phyloP scores from a whole-genome alignment of 2,329 filamentous ascomycete genomes.

The Penicillium sp. region DNA sequence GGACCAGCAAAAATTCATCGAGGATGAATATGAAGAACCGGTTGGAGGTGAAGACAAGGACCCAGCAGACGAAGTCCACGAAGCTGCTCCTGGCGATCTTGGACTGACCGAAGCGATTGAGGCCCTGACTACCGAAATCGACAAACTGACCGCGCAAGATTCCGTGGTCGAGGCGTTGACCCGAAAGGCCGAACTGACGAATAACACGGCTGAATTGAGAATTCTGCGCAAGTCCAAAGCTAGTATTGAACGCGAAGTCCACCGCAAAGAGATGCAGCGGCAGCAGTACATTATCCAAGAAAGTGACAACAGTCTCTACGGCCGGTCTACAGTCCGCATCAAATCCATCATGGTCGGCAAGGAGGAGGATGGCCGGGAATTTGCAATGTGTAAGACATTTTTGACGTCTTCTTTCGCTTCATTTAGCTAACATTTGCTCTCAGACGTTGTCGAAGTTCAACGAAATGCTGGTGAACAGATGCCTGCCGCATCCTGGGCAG shows the following conservation, averaged over 20 bases:
- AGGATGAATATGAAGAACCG: slow-evolving; percentile 79
- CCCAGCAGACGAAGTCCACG: slow-evolving; percentile 79
- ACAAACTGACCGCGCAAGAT: slow-evolving; percentile 82
- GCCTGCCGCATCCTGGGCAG: slow-evolving; percentile 90
- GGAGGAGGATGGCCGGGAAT: slow-evolving; percentile 91
- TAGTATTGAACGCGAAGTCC: slow-evolving; percentile 87
- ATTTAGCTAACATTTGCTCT: slow-evolving; percentile 15
- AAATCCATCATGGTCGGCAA: slow-evolving; percentile 89
- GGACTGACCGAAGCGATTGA: slow-evolving; percentile 91
- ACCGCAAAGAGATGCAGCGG: slow-evolving; percentile 89
- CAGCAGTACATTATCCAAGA: slow-evolving; percentile 98
- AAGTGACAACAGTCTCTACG: slow-evolving; percentile 95
- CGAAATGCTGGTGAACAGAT: slow-evolving; percentile 91
- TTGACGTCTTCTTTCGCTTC: neutral
- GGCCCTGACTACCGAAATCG: slow-evolving; percentile 83
- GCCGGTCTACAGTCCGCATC: slow-evolving; percentile 83
- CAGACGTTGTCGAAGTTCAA: slow-evolving; percentile 83
- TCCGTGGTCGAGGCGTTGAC: slow-evolving; percentile 88
- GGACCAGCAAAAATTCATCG: slow-evolving; percentile 76
- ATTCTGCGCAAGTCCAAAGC: slow-evolving; percentile 93
- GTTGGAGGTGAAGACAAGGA: slow-evolving; percentile 59
- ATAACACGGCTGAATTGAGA: slow-evolving; percentile 88
- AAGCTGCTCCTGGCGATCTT: slow-evolving; percentile 91
- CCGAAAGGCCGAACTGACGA: slow-evolving; percentile 92
- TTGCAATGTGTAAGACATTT: slow-evolving; percentile 68